Conservation (phyloP, 2,329 filamentous ascomycete species). For the Volutella citrinella region DNA sequence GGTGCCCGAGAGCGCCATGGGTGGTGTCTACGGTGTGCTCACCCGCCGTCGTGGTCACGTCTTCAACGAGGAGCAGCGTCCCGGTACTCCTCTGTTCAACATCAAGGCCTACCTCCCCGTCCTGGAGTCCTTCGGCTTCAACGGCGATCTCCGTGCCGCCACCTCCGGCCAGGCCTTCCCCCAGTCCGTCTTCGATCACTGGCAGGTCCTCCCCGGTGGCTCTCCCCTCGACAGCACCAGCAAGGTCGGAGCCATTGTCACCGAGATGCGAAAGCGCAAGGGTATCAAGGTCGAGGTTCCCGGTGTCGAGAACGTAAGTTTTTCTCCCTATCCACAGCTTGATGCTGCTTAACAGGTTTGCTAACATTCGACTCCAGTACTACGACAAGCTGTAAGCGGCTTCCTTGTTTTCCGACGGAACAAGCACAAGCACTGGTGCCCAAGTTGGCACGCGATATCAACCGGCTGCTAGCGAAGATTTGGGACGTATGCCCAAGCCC, state of each 20-base stretch:
- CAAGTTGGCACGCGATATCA: constrained; percentile 39
- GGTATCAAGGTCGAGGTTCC: constrained; percentile 97
- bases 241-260: constrained; percentile 80
- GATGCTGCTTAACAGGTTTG: too few relatives aligned
- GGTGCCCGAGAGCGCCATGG: constrained; percentile 97
- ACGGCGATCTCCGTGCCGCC: constrained; percentile 88
- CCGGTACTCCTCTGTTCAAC: constrained; percentile 98
- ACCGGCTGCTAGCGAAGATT: constrained; percentile 35
- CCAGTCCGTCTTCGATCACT: constrained; percentile 98
- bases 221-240: constrained; percentile 79
- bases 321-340: background rate
- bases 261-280: constrained; percentile 97
- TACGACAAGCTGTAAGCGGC: constrained; percentile 94
- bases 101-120: constrained; percentile 97
- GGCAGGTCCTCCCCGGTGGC: constrained; percentile 93
- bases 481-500: constrained; percentile 26
- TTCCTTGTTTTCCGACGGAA: constrained; percentile 44
- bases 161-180: constrained; percentile 99
- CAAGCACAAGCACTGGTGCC: constrained; percentile 40
- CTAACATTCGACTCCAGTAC: constrained; percentile 57
- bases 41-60: constrained; percentile 98
- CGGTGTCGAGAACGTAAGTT: constrained; percentile 90
- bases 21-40: constrained; percentile 99
- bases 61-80: constrained; percentile 96
- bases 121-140: constrained; percentile 99